These are phyloP conservation scores for Aschersonia sp. DNA, from an alignment of 2,329 filamentous ascomycete genomes.

Conservation along the genomic window DNA sequence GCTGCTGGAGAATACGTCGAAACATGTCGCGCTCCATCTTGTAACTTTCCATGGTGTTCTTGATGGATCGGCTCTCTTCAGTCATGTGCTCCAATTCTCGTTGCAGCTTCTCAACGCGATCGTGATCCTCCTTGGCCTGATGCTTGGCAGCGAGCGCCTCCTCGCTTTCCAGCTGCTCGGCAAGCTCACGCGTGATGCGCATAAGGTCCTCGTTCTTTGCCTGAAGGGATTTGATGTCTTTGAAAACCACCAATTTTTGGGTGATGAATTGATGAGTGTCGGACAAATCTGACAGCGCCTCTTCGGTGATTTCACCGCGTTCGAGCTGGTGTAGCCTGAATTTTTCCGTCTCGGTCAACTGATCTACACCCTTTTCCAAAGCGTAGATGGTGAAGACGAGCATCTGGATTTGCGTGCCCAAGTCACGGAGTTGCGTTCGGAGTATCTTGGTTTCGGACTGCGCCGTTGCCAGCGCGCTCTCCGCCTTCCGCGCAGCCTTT, in stretches of 20 bases:
- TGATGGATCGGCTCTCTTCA: constrained; percentile 73
- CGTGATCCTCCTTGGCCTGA: constrained; percentile 47
- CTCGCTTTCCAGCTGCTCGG: constrained; percentile 80
- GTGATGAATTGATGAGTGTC: constrained; percentile 84
- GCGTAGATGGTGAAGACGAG: constrained; percentile 78
- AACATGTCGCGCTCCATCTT: constrained; percentile 96
- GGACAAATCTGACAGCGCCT: constrained; percentile 58
- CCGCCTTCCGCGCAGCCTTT: constrained; percentile 65
- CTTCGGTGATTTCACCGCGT: constrained; percentile 58
- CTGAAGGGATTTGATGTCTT: constrained; percentile 70
- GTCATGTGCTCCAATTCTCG: constrained; percentile 61
- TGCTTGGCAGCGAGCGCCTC: constrained; percentile 59
- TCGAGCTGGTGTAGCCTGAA: constrained; percentile 66
- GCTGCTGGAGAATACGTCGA: constrained; percentile 77
- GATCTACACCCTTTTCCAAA: constrained; percentile 62
- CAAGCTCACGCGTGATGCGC: constrained; percentile 69
- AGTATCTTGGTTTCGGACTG: constrained; percentile 64
- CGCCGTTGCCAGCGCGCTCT: constrained; percentile 51
- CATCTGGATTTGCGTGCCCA: constrained; percentile 81
- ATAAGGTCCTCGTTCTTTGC: constrained; percentile 78
- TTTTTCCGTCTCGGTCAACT: constrained; percentile 57
- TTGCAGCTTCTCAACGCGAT: constrained; percentile 60
- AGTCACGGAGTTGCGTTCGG: constrained; percentile 74
- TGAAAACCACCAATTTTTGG: constrained; percentile 79
- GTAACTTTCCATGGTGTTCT: constrained; percentile 78